A percentile compares a stretch with the other conserved stretches of the same genome.
These are phyloP conservation scores for Paramecium tetraurelia DNA, from an alignment of 73 alveolate species.

Conservation along the genomic window DNA sequence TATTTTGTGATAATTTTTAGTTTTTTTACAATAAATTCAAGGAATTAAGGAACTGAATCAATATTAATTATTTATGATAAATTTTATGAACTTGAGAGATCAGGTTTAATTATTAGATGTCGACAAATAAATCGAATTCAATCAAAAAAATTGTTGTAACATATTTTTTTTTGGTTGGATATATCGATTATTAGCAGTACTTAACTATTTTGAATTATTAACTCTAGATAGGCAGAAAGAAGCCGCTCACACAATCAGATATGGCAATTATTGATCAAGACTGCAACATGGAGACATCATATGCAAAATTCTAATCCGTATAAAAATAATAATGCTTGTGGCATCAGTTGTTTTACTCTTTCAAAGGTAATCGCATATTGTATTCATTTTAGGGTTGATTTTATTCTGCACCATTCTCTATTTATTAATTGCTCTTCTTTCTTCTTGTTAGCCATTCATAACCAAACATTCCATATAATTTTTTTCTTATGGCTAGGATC, in stretches of 20 bases:
- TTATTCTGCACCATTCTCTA: not conserved
- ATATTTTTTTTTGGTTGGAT: not conserved
- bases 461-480: not conserved
- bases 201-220: not conserved
- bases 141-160: not conserved
- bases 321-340: not conserved
- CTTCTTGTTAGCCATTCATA: not conserved
- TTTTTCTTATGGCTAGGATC: not conserved
- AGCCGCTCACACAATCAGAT: not conserved
- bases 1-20: too few species aligned
- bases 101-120: not conserved
- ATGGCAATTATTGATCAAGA: not conserved
- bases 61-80: not conserved
- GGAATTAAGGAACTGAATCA: not conserved
- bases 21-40: not conserved
- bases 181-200: not conserved
- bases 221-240: not conserved
- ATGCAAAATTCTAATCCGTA: not conserved
- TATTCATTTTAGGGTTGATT: not conserved
- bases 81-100: not conserved
- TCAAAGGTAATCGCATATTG: not conserved
- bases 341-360: not conserved
- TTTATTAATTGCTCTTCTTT: not conserved
- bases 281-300: not conserved
- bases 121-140: not conserved